Evolutionary conservation across 768 basidiomycete species (phyloP).

Genomic region (Kwoniella newhampshirensis): DNA sequence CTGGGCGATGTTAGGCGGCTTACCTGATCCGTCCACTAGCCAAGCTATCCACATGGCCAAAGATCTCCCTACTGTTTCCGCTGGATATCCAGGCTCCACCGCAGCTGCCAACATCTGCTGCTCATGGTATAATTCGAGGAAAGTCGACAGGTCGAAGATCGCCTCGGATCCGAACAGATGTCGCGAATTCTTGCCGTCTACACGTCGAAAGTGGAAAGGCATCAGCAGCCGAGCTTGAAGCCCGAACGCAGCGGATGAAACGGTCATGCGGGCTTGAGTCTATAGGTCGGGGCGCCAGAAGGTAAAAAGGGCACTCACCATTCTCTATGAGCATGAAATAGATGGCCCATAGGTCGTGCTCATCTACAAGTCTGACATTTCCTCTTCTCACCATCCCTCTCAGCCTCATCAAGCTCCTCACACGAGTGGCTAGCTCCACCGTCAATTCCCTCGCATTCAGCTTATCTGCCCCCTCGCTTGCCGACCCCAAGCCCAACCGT

Average conservation of each 20-base stretch:
- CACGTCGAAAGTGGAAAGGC: constrained; percentile 5
- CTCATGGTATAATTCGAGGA: constrained; percentile 49
- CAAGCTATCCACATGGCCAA: constrained; percentile 54
- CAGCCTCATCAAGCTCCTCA: constrained; percentile 30
- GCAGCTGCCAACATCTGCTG: constrained; percentile 50
- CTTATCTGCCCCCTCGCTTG: background rate
- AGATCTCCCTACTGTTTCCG: constrained; percentile 44
- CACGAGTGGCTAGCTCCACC: constrained; percentile 38
- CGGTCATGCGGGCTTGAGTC: no score
- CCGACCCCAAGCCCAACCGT: constrained; percentile 42
- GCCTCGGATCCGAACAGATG: constrained; percentile 39
- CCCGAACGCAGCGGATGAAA: no score
- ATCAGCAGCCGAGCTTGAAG: constrained; percentile 11
- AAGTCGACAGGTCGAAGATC: constrained; percentile 34
- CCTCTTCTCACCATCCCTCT: constrained; percentile 16
- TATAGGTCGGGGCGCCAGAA: no score
- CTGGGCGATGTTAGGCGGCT: constrained; percentile 5
- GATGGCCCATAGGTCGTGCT: constrained; percentile 47
- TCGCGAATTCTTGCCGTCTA: constrained; percentile 49
- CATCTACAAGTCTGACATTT: constrained; percentile 26
- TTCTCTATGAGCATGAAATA: constrained; percentile 53
- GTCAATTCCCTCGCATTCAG: constrained; percentile 27
- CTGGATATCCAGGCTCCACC: constrained; percentile 51
- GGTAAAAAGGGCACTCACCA: constrained; percentile 36
- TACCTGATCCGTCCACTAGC: constrained; percentile 33